Percentiles rank a stretch among this genome's conserved stretches.
Evolutionary conservation across 2,329 filamentous ascomycete species (phyloP).

Genomic region (Didymella keratinophila): DNA sequence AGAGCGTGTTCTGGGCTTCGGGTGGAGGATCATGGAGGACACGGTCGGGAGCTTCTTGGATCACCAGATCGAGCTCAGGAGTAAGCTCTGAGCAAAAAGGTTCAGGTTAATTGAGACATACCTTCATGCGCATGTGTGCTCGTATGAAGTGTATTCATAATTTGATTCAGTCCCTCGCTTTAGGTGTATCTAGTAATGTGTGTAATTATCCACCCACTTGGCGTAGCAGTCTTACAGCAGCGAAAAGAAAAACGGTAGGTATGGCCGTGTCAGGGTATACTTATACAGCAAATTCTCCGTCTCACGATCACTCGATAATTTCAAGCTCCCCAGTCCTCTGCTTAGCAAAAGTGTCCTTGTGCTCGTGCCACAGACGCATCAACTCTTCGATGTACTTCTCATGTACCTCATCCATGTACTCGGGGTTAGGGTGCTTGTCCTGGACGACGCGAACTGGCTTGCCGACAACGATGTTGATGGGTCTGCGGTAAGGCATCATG

Average conservation of each 20-base stretch:
- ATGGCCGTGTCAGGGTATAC: conserved; percentile 1
- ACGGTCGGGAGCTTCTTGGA: conserved; percentile 8
- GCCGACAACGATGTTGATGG: conserved; percentile 89
- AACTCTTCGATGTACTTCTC: conserved; percentile 78
- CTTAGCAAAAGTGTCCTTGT: conserved; percentile 77
- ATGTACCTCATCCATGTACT: conserved; percentile 83
- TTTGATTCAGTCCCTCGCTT: neutral
- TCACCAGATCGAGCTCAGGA: conserved; percentile 3
- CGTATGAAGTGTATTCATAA: neutral
- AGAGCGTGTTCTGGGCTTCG: conserved; percentile 25
- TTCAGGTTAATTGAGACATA: neutral
- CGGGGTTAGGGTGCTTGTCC: conserved; percentile 70
- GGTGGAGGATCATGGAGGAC: conserved; percentile 24
- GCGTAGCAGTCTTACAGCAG: neutral
- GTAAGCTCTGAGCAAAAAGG: neutral
- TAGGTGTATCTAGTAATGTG: conserved; percentile 3
- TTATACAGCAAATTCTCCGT: neutral
- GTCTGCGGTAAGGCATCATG: conserved; percentile 88
- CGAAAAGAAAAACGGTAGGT: neutral
- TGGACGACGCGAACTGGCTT: conserved; percentile 76
- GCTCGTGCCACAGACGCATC: conserved; percentile 74
- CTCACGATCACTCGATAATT: conserved; percentile 63
- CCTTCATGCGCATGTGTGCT: neutral
- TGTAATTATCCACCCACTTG: neutral
- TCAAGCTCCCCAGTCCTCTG: conserved; percentile 70